Percentiles rank a stretch among this genome's conserved stretches.
phyloP scores from a whole-genome alignment of 495 filamentous ascomycete species.

The Cryomyces minteri region DNA sequence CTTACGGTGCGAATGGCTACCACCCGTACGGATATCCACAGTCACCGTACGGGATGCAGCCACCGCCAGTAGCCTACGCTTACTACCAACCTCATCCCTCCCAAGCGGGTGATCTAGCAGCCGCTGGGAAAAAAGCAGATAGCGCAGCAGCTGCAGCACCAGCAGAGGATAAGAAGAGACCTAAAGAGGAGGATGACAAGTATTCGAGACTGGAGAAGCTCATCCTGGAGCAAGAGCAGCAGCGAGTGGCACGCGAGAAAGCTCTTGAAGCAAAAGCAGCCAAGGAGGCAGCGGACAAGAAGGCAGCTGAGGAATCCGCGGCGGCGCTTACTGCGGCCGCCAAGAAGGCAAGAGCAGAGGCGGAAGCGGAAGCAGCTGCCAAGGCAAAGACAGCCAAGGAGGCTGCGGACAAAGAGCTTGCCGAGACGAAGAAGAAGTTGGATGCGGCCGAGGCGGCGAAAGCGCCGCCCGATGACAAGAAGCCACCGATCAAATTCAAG shows the following conservation, averaged over 20 bases:
- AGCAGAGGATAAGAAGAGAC: too few species aligned
- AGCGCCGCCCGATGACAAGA: conserved; percentile 19
- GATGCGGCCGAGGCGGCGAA: conserved; percentile 37
- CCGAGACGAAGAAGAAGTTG: conserved; percentile 21
- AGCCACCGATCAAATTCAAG: conserved; percentile 58
- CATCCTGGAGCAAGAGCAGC: not conserved
- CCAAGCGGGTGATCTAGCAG: not conserved
- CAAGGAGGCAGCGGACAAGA: conserved; percentile 57
- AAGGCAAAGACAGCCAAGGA: conserved; percentile 49
- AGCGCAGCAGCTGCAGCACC: too few species aligned
- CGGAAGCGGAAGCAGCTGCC: conserved; percentile 76
- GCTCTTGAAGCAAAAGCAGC: not conserved
- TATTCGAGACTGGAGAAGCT: not conserved
- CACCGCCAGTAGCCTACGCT: not conserved
- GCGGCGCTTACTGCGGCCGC: conserved; percentile 47
- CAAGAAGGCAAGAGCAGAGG: not conserved
- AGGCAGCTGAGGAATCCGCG: conserved; percentile 68
- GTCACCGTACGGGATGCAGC: not conserved
- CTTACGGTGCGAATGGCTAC: not conserved
- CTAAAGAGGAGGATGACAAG: not conserved
- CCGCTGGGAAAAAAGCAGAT: too few species aligned
- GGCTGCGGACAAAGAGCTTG: conserved; percentile 14
- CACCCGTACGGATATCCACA: not conserved
- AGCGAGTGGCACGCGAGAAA: not conserved
- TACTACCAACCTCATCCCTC: not conserved